phyloP scores from a whole-genome alignment of 2,329 filamentous ascomycete genomes.

The Emmonsia crescens region DNA sequence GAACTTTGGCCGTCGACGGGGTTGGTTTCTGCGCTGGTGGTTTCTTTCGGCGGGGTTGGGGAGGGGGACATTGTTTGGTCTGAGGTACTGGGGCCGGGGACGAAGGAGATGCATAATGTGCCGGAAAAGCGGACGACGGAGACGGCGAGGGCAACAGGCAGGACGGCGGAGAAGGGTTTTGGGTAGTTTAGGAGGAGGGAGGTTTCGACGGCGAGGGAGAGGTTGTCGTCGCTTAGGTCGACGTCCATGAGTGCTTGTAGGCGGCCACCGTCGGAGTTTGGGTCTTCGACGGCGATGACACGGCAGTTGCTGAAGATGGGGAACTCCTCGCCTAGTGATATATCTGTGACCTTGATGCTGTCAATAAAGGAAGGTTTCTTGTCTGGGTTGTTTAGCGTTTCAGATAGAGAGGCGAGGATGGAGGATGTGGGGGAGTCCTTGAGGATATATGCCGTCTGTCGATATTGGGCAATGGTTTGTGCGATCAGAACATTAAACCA shows the following conservation, averaged over 20 bases:
- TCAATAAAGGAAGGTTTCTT: constrained; percentile 88
- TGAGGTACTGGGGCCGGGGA: constrained; percentile 48
- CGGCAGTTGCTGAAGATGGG: constrained; percentile 98
- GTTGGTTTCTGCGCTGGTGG: neutral
- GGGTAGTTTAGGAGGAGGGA: constrained; percentile 92
- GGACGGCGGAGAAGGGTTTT: constrained; percentile 72
- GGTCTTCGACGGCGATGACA: constrained; percentile 66
- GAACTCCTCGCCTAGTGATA: constrained; percentile 91
- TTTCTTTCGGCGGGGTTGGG: constrained; percentile 17
- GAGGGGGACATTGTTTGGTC: constrained; percentile 18
- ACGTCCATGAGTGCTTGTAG: constrained; percentile 95
- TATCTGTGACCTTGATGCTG: constrained; percentile 85
- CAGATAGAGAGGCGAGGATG: constrained; percentile 74
- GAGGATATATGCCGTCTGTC: constrained; percentile 83
- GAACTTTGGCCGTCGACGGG: neutral
- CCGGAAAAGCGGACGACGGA: constrained; percentile 91
- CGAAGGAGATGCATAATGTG: constrained; percentile 85
- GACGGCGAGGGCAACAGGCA: constrained; percentile 85
- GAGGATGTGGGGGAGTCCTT: constrained; percentile 45
- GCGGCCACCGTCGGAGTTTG: constrained; percentile 54
- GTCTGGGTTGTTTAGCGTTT: constrained; percentile 72
- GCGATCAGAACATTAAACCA: constrained; percentile 98
- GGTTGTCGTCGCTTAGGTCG: constrained; percentile 80
- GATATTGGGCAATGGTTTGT: constrained; percentile 90
- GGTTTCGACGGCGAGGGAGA: constrained; percentile 89